Conservation (phyloP, 2,329 filamentous ascomycete species). For the Curvularia sp. region DNA sequence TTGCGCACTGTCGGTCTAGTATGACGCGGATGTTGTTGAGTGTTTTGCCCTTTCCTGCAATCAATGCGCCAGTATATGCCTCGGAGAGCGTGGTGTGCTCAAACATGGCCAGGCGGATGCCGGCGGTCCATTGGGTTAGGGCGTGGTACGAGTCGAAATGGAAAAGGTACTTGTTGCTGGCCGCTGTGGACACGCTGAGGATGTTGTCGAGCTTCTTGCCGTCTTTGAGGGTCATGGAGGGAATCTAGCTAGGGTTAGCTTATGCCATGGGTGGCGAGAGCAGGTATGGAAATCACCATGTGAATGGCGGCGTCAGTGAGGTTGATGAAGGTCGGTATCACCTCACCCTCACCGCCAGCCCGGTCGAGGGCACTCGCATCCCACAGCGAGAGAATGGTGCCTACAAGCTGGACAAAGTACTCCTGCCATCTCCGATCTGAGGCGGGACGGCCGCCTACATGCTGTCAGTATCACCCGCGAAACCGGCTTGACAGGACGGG, state of each 20-base stretch:
- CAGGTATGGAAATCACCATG: constrained; percentile 70
- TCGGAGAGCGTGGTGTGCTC: constrained; percentile 94
- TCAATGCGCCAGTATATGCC: constrained; percentile 93
- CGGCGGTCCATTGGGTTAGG: constrained; percentile 93
- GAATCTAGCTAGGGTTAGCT: constrained; percentile 46
- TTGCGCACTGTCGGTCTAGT: constrained; percentile 79
- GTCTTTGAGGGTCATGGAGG: constrained; percentile 86
- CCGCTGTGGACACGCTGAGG: constrained; percentile 92
- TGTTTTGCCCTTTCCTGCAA: constrained; percentile 89
- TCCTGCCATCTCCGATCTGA: constrained; percentile 90
- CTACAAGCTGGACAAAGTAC: constrained; percentile 95
- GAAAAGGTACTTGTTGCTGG: constrained; percentile 91
- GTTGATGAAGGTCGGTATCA: constrained; percentile 93
- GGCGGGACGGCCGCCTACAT: constrained; percentile 82
- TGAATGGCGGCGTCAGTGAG: constrained; percentile 96
- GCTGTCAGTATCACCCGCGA: constrained; percentile 31
- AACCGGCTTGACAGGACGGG: neutral
- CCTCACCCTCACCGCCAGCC: constrained; percentile 82
- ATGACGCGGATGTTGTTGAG: constrained; percentile 91
- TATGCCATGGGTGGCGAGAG: neutral
- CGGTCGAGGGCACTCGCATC: constrained; percentile 90
- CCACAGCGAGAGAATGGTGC: constrained; percentile 94
- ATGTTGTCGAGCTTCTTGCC: constrained; percentile 91
- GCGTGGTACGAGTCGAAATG: constrained; percentile 97
- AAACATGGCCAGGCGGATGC: constrained; percentile 91